These are phyloP conservation scores for Chrysosporium queenslandicum DNA, from an alignment of 2,329 filamentous ascomycete genomes.

Conservation along the genomic window DNA sequence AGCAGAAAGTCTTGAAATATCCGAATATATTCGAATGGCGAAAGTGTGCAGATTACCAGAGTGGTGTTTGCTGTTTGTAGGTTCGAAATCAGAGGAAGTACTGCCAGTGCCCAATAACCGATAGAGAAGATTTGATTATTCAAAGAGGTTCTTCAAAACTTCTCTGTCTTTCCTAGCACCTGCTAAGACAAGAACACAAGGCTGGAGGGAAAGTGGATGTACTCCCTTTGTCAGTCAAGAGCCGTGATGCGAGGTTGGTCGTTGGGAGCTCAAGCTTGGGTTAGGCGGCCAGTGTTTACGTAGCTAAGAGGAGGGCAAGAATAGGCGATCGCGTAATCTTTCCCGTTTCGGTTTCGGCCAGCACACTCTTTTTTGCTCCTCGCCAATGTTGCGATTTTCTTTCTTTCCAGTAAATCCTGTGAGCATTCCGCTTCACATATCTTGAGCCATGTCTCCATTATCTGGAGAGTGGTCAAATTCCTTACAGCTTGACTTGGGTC, in stretches of 20 bases:
- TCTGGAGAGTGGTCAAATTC: background rate
- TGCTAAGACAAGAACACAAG: background rate
- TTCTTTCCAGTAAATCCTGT: conserved; percentile 9
- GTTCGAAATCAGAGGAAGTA: too few relatives aligned
- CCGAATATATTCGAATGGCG: too few relatives aligned
- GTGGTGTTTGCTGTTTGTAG: background rate
- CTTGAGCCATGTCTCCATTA: conserved; percentile 13
- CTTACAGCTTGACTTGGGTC: conserved; percentile 1
- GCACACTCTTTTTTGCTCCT: conserved; percentile 6
- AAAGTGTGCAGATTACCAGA: background rate
- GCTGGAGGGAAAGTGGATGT: background rate
- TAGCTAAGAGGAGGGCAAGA: conserved; percentile 20
- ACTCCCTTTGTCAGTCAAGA: too few relatives aligned
- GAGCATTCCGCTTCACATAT: background rate
- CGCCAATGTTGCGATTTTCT: conserved; percentile 12
- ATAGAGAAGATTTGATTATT: too few relatives aligned
- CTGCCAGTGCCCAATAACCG: too few relatives aligned
- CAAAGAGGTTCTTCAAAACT: too few relatives aligned
- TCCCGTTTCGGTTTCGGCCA: conserved; percentile 10
- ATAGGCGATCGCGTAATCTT: conserved; percentile 19
- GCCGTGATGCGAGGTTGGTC: background rate
- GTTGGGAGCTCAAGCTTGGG: conserved; percentile 10
- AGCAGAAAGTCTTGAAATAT: too few relatives aligned
- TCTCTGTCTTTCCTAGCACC: background rate
- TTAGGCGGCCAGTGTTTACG: conserved; percentile 30